Base-by-base conservation (phyloP, 2,329 filamentous ascomycete species). In the Penicillium sumatraense region DNA sequence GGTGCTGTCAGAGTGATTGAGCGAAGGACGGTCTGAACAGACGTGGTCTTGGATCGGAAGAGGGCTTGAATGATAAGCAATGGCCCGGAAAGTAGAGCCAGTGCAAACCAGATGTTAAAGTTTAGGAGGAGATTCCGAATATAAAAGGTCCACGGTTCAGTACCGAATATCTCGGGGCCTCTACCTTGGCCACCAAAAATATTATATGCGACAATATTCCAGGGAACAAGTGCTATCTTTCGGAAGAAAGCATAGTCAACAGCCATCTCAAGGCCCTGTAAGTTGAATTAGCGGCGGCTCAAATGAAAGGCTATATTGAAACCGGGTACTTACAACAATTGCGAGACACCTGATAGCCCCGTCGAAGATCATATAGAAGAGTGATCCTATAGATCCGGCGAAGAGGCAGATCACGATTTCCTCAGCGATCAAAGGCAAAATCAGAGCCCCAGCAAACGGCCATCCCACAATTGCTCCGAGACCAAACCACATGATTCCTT, bases 91-190 rank as follows among this genome's bases (percentile, higher is more conserved):
- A 85, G 70, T 44, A 96, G 73, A 0, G 93, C 93, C 11, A 98
- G 81, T 10, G 91, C 69, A 65, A 97, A 93, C 91, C 93, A 98
- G 44, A 96, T 75, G 70, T 98, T 96, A 81, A 98, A 99, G 78
- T 99, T 99, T 55, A 99, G 81, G 14, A 89, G 78, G 40, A 99
- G 78, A 67, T 99, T 99, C 65, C 90, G 89, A 65, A 96, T 81
- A 75, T 99, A 99, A 72, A 97, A 99, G 50, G 93, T 89, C 95
- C 93, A 98, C 1, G 93, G 91, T 75, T 99, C 95, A 1, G 91
- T 96, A 41, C 95, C 95, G 68, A 97, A 99, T 31, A 99, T 89
- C 52, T 96, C 85, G 0, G 95, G 95, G 0, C 93, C 95, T 69
- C 81, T 83, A 27, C 87, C 90, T 0, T 85, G 83, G 6, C 86